Conservation (phyloP, 306 rosid species). For the Malus asiatica region DNA sequence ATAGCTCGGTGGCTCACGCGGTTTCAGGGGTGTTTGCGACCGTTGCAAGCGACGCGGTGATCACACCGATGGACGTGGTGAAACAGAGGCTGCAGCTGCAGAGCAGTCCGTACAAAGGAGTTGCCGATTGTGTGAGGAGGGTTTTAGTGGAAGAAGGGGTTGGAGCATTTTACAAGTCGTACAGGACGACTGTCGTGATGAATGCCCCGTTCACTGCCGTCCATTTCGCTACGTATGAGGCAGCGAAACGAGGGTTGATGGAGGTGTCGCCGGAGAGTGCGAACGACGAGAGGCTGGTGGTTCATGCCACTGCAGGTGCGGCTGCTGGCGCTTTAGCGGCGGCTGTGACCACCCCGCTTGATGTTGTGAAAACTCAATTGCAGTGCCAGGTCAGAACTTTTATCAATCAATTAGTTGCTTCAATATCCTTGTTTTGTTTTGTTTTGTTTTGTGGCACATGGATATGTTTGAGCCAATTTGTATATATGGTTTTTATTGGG, state of each 20-base stretch:
- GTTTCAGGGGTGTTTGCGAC: constrained; percentile 73
- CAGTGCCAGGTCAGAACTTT: constrained; percentile 62
- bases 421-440: background rate
- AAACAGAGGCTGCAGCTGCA: constrained; percentile 83
- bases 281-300: constrained; percentile 39
- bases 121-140: constrained; percentile 62
- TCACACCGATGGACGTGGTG: constrained; percentile 93
- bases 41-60: constrained; percentile 68
- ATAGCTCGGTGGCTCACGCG: constrained; percentile 47
- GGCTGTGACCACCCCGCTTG: constrained; percentile 62
- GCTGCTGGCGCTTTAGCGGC: constrained; percentile 74
- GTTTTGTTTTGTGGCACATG: no score
- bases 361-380: constrained; percentile 76
- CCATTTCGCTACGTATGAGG: constrained; percentile 67
- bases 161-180: constrained; percentile 67
- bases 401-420: background rate
- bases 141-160: constrained; percentile 71
- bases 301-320: constrained; percentile 83
- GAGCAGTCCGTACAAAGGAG: constrained; percentile 65
- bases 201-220: constrained; percentile 78
- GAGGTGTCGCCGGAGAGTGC: constrained; percentile 48
- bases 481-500: background rate
- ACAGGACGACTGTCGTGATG: constrained; percentile 77
- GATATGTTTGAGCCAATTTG: background rate
- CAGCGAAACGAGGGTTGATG: constrained; percentile 45